These are phyloP conservation scores for Vigna angularis DNA, from an alignment of 306 rosid genomes.

Conservation along the genomic window DNA sequence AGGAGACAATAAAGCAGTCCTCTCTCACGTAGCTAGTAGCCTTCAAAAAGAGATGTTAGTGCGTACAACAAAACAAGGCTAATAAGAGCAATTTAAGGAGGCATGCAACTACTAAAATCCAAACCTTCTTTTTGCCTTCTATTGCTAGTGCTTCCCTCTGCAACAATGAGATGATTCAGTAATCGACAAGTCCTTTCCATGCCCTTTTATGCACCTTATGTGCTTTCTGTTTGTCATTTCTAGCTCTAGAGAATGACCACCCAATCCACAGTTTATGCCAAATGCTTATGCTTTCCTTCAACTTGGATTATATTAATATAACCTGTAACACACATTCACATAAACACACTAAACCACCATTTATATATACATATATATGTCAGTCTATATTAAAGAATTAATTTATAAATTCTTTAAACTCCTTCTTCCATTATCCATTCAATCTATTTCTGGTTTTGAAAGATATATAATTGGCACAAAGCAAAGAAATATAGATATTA, in stretches of 20 bases:
- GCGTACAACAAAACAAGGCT: slow-evolving; percentile 55
- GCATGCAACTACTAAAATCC: slow-evolving; percentile 60
- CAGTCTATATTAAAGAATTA: background rate
- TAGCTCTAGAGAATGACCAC: slow-evolving; percentile 49
- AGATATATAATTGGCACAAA: no score
- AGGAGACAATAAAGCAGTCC: slow-evolving; percentile 49
- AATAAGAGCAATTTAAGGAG: slow-evolving; percentile 60
- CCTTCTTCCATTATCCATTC: slow-evolving; percentile 23
- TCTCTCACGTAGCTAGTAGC: slow-evolving; percentile 30
- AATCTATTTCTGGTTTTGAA: background rate
- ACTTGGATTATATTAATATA: slow-evolving; percentile 12
- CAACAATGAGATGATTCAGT: slow-evolving; percentile 51
- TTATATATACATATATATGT: background rate
- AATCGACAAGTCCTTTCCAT: slow-evolving; percentile 48
- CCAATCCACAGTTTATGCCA: slow-evolving; percentile 45
- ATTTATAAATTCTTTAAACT: background rate
- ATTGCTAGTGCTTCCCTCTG: slow-evolving; percentile 43
- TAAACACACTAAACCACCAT: background rate
- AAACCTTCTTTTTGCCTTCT: slow-evolving; percentile 52
- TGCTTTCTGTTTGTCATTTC: slow-evolving; percentile 59
- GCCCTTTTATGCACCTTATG: slow-evolving; percentile 35
- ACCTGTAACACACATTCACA: background rate
- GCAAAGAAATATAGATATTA: no score
- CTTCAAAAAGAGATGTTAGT: slow-evolving; percentile 37
- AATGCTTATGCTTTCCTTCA: background rate